These are phyloP conservation scores for Salix dunnii DNA, from an alignment of 345 rosid species.

Conservation along the genomic window DNA sequence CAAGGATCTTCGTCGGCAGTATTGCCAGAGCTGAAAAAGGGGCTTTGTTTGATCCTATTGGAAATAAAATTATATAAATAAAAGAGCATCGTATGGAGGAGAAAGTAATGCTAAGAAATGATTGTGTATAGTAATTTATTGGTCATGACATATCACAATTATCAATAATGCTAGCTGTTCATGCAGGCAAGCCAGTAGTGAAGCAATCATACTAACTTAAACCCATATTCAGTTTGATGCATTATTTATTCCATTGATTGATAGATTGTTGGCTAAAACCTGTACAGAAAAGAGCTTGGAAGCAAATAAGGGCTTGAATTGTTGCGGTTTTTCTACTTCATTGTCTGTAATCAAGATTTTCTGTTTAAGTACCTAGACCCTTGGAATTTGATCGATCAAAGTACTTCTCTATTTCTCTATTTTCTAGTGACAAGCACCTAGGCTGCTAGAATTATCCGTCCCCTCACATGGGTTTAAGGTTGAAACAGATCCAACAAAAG, in stretches of 20 bases:
- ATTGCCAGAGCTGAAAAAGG: neutral
- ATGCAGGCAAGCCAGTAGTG: neutral
- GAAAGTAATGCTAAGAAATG: neutral
- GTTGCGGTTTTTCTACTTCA: neutral
- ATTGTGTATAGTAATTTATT: too few species aligned
- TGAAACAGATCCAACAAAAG: neutral
- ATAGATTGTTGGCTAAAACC: neutral
- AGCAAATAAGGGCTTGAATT: neutral
- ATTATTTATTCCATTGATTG: neutral
- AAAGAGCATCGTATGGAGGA: neutral
- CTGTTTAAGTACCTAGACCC: too few species aligned
- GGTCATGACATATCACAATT: conserved; percentile 9
- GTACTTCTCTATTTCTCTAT: neutral
- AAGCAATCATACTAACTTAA: neutral
- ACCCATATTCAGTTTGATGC: neutral
- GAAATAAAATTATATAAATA: neutral
- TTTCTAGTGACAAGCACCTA: neutral
- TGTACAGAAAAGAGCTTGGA: neutral
- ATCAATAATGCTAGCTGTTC: neutral
- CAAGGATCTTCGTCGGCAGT: neutral
- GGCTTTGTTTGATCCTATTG: neutral
- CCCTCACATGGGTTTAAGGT: neutral
- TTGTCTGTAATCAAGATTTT: too few species aligned
- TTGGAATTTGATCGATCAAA: neutral
- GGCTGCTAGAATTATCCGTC: neutral